Conservation (phyloP, 164 flowering plant species). For the Taxillus chinensis region DNA sequence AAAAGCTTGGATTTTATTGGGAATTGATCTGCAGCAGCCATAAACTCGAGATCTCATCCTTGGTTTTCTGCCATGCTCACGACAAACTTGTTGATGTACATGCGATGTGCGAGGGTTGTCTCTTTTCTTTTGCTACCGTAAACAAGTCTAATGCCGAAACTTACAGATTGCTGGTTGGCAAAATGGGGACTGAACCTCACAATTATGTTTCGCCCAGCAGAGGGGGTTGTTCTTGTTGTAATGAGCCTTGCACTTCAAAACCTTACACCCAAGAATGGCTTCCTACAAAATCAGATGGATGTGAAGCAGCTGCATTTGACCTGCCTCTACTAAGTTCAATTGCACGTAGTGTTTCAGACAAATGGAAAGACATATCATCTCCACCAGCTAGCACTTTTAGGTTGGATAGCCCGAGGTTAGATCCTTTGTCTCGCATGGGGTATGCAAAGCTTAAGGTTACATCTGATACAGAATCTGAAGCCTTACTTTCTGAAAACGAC, state of each 20-base stretch:
- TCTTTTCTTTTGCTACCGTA: conserved; percentile 51
- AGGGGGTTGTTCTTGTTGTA: conserved; percentile 28
- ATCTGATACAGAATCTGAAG: conserved; percentile 39
- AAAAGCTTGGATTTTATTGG: conserved; percentile 33
- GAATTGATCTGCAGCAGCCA: conserved; percentile 46
- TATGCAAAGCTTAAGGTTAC: conserved; percentile 29
- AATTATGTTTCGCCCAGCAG: conserved; percentile 3
- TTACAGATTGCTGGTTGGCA: conserved; percentile 48
- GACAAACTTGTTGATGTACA: conserved; percentile 50
- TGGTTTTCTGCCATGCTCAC: conserved; percentile 44
- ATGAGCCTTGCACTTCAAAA: conserved; percentile 15
- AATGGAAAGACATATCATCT: conserved; percentile 2
- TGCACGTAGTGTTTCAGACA: conserved; percentile 2
- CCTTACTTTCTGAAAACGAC: conserved; percentile 18
- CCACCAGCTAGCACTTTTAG: not conserved
- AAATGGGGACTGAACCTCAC: conserved; percentile 34
- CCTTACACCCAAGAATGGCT: not conserved
- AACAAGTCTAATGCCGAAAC: conserved; percentile 55
- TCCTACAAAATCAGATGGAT: not conserved
- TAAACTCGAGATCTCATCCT: conserved; percentile 50
- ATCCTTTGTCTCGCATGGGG: conserved; percentile 25
- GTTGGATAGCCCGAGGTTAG: conserved; percentile 4
- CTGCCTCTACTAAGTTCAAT: conserved; percentile 5
- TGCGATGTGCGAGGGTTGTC: conserved; percentile 50
- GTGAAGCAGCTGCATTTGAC: conserved; percentile 14